Evolutionary conservation across 83 land plant genomes (phyloP).

Genomic region (Thuja plicata): DNA sequence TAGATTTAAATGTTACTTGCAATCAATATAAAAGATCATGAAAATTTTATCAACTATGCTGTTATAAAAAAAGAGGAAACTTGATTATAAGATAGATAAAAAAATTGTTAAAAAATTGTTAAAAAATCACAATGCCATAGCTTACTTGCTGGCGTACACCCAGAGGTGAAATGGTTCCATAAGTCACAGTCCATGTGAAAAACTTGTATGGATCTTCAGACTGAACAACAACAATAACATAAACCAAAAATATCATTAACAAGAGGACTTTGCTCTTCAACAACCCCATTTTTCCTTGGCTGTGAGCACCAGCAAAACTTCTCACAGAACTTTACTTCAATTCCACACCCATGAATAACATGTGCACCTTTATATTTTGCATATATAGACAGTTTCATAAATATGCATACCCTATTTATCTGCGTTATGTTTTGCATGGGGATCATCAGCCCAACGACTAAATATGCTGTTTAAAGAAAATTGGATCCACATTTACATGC

Average conservation of each 20-base stretch:
- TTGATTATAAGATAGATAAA: no score
- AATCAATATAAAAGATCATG: no score
- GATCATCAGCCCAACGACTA: neutral
- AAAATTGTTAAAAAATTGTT: no score
- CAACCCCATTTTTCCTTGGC: neutral
- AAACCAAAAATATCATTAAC: neutral
- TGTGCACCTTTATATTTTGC: neutral
- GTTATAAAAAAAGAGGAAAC: no score
- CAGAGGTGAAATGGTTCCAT: conserved; percentile 41
- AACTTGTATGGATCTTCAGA: conserved; percentile 57
- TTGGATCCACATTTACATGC: neutral
- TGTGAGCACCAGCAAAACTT: neutral
- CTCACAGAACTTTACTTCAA: neutral
- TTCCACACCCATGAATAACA: neutral
- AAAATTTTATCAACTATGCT: no score
- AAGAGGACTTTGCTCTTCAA: neutral
- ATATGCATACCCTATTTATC: neutral
- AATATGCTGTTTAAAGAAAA: neutral
- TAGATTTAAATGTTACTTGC: no score
- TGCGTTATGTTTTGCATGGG: neutral
- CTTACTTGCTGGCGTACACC: conserved; percentile 46
- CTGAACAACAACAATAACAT: neutral
- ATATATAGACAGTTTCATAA: neutral
- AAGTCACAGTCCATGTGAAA: conserved; percentile 57
- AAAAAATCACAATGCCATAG: no score